phyloP scores from a whole-genome alignment of 2,329 filamentous ascomycete genomes.

The Aspergillus candidus region DNA sequence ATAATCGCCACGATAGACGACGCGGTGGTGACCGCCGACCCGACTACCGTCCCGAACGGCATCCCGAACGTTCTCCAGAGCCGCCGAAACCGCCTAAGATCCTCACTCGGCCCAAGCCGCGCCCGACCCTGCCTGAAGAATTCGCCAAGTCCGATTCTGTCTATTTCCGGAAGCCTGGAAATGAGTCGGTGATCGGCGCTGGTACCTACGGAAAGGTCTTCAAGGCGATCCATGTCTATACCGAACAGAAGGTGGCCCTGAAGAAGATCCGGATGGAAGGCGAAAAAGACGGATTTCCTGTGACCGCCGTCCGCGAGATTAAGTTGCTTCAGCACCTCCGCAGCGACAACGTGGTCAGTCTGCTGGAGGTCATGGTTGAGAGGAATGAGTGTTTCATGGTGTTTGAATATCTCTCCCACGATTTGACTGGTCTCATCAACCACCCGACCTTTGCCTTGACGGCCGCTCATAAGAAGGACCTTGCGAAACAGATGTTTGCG shows the following conservation, averaged over 20 bases:
- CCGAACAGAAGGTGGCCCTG: constrained; percentile 72
- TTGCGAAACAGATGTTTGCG: constrained; percentile 88
- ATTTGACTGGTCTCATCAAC: constrained; percentile 89
- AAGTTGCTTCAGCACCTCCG: constrained; percentile 90
- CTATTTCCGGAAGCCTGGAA: constrained; percentile 92
- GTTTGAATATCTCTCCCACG: constrained; percentile 95
- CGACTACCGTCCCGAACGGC: constrained; percentile 40
- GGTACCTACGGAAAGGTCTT: constrained; percentile 97
- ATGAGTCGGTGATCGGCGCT: constrained; percentile 91
- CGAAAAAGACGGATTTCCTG: constrained; percentile 97
- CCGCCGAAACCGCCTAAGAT: constrained; percentile 56
- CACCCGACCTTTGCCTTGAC: constrained; percentile 87
- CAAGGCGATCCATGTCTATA: constrained; percentile 74
- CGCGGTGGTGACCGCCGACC: constrained; percentile 29
- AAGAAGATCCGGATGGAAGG: constrained; percentile 99
- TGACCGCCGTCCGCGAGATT: constrained; percentile 93
- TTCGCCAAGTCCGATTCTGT: constrained; percentile 77
- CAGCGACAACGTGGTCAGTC: constrained; percentile 76
- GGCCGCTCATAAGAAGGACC: constrained; percentile 80
- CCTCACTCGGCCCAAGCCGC: constrained; percentile 63
- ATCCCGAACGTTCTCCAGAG: constrained; percentile 43
- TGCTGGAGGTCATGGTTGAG: constrained; percentile 99
- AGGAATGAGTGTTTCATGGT: constrained; percentile 99
- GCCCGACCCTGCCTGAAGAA: constrained; percentile 65
- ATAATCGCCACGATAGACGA: constrained; percentile 35